Evolutionary conservation across 2,329 filamentous ascomycete species (phyloP).

Genomic region (Epichloe coenophiala): DNA sequence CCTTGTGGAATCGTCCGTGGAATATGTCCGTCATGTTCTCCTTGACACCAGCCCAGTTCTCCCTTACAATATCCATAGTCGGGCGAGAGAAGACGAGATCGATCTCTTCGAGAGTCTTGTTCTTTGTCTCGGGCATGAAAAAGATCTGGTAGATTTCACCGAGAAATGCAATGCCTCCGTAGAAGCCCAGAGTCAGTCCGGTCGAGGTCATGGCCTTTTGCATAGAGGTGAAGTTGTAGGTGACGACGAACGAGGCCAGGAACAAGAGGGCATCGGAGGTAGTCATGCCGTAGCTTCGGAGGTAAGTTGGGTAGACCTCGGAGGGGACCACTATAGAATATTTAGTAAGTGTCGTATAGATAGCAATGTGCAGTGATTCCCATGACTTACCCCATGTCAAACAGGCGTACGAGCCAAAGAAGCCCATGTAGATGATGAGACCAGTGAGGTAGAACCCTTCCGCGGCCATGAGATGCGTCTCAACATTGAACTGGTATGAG

Average conservation of each 20-base stretch:
- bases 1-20: conserved; percentile 11
- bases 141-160: conserved; percentile 61
- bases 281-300: conserved; percentile 62
- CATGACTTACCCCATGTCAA: conserved; percentile 36
- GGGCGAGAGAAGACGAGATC: conserved; percentile 52
- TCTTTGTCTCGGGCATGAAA: conserved; percentile 67
- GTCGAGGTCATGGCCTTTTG: conserved; percentile 52
- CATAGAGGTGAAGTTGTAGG: conserved; percentile 64
- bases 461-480: conserved; percentile 30
- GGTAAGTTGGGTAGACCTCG: conserved; percentile 60
- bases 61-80: conserved; percentile 45
- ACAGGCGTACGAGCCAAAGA: conserved; percentile 54
- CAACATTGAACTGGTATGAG: conserved; percentile 42
- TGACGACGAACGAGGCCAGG: conserved; percentile 58
- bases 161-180: conserved; percentile 57
- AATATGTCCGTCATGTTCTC: conserved; percentile 16
- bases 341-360: too few species aligned
- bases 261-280: conserved; percentile 55
- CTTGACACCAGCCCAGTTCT: conserved; percentile 34
- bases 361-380: neutral
- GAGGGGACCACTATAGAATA: conserved; percentile 38
- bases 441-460: conserved; percentile 53
- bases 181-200: conserved; percentile 56
- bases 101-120: conserved; percentile 56
- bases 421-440: conserved; percentile 54